phyloP scores from a whole-genome alignment of 192 early-diverging fungal genomes.

The Phlyctochytrium planicorne region DNA sequence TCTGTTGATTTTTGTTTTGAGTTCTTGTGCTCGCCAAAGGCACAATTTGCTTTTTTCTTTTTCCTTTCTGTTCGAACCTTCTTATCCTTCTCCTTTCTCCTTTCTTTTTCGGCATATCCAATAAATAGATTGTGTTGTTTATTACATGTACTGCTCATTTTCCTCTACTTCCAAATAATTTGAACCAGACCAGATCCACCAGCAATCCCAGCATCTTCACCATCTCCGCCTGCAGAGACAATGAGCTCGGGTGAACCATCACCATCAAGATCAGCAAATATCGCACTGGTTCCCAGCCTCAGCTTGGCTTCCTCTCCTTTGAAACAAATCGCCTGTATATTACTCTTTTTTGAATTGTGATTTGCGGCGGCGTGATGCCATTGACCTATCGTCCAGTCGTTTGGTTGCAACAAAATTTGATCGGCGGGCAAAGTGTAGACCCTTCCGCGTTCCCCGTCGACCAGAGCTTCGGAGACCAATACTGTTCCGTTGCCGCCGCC shows the following conservation, averaged over 20 bases:
- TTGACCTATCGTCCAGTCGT: not conserved
- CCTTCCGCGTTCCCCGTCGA: constrained; percentile 4
- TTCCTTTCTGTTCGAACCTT: too few species aligned
- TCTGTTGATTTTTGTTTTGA: too few species aligned
- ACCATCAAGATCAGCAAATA: not conserved
- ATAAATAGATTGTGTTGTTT: too few species aligned
- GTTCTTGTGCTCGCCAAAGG: too few species aligned
- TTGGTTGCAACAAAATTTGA: not conserved
- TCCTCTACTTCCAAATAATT: too few species aligned
- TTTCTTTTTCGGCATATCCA: too few species aligned
- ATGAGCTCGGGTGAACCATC: not conserved
- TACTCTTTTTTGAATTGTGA: not conserved
- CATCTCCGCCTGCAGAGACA: not conserved
- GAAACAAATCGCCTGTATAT: not conserved
- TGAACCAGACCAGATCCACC: too few species aligned
- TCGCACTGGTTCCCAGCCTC: not conserved
- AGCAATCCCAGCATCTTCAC: too few species aligned
- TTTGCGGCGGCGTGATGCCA: too few species aligned
- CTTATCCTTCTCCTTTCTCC: too few species aligned
- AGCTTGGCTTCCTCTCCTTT: not conserved
- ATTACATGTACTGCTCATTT: too few species aligned
- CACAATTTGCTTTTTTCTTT: too few species aligned
- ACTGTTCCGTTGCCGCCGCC: not conserved
- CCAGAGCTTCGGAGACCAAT: not conserved
- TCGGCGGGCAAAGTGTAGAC: not conserved